Evolutionary conservation across 2,329 filamentous ascomycete species (phyloP).

Genomic region (Paracorniculantispora psalliotae): DNA sequence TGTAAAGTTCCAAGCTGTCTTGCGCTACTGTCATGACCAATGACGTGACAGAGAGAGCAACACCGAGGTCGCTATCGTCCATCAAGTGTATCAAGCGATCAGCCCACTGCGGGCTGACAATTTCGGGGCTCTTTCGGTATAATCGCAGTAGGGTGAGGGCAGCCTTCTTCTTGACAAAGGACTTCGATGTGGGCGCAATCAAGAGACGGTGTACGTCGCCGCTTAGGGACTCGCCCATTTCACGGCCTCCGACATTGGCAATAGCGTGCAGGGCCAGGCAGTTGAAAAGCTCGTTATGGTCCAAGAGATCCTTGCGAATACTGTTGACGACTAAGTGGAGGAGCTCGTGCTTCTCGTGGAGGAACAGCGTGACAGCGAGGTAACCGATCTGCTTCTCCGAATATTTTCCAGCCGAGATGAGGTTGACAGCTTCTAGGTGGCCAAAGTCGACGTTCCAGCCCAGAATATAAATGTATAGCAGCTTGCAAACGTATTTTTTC

Average conservation of each 20-base stretch:
- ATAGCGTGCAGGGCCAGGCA: conserved; percentile 95
- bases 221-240: conserved; percentile 94
- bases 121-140: conserved; percentile 89
- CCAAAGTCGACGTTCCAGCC: conserved; percentile 99
- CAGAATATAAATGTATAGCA: conserved; percentile 97
- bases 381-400: conserved; percentile 99
- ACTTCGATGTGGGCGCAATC: conserved; percentile 91
- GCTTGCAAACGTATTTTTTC: conserved; percentile 99
- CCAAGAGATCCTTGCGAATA: conserved; percentile 90
- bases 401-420: conserved; percentile 95
- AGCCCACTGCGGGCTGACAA: conserved; percentile 94
- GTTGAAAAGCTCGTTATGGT: conserved; percentile 96
- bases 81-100: conserved; percentile 98
- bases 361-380: conserved; percentile 90
- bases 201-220: conserved; percentile 87
- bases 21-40: conserved; percentile 91
- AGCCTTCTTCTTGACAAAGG: conserved; percentile 99
- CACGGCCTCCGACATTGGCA: conserved; percentile 91
- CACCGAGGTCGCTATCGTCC: conserved; percentile 92
- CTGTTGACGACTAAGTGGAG: conserved; percentile 96
- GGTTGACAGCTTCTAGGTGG: conserved; percentile 94
- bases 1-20: conserved; percentile 91
- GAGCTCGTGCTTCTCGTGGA: conserved; percentile 95
- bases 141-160: conserved; percentile 87
- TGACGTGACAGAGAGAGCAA: conserved; percentile 91